A percentile compares a stretch with the other conserved stretches of the same genome.
Evolutionary conservation across 164 flowering plant species (phyloP).

Genomic region (Aristolochia contorta): DNA sequence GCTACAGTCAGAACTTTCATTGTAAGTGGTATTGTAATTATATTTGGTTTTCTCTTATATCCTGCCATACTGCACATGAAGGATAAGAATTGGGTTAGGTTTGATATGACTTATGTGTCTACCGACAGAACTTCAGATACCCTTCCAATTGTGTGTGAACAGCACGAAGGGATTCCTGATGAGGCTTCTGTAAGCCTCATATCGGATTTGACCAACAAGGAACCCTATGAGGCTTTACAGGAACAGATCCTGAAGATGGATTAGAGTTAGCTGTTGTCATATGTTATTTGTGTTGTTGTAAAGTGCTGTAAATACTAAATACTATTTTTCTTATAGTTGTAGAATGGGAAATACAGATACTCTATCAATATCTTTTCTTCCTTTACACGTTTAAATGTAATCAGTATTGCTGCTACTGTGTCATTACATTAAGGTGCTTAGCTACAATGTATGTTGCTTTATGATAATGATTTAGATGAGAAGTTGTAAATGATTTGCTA

Average conservation of each 20-base stretch:
- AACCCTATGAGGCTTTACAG: conserved; percentile 12
- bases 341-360: too few species aligned
- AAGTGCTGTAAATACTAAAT: neutral
- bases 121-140: conserved; percentile 16
- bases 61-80: conserved; percentile 32
- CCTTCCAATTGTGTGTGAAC: conserved; percentile 14
- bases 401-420: too few species aligned
- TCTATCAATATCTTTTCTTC: too few species aligned
- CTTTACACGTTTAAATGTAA: too few species aligned
- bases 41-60: conserved; percentile 47
- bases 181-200: conserved; percentile 53
- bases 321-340: too few species aligned
- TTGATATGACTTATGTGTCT: conserved; percentile 15
- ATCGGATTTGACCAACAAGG: conserved; percentile 16
- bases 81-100: conserved; percentile 35
- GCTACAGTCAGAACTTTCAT: conserved; percentile 53
- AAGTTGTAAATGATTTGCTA: too few species aligned
- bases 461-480: too few species aligned
- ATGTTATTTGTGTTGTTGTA: conserved; percentile 1
- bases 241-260: conserved; percentile 19
- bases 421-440: too few species aligned
- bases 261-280: neutral
- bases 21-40: conserved; percentile 48
- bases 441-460: too few species aligned
- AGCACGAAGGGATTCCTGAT: conserved; percentile 22